Evolutionary conservation across 768 basidiomycete species (phyloP).

Genomic region (Polyporus arcularius): DNA sequence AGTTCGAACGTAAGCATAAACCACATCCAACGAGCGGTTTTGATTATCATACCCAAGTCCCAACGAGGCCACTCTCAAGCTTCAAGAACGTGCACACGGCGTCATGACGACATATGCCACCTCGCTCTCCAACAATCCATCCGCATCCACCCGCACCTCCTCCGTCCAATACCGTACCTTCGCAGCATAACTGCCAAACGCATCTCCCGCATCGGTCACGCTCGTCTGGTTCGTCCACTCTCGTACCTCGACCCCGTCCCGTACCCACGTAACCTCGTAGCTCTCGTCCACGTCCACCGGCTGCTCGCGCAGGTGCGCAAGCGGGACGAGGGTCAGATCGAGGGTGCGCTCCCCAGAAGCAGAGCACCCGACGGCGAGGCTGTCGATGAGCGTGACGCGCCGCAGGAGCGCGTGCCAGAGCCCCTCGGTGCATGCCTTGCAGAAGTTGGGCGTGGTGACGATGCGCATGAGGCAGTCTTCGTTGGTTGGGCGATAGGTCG

Average conservation of each 20-base stretch:
- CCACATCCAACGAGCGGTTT: too few species aligned
- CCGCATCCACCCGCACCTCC: constrained; percentile 54
- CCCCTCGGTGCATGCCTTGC: constrained; percentile 71
- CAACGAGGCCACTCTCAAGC: too few species aligned
- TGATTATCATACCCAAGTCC: too few species aligned
- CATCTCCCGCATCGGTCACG: constrained; percentile 37
- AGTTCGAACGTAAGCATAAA: too few species aligned
- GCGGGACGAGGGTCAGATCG: constrained; percentile 55
- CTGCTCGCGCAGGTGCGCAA: constrained; percentile 56
- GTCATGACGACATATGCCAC: constrained; percentile 5
- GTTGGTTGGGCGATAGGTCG: constrained; percentile 79
- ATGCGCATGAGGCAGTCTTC: constrained; percentile 82
- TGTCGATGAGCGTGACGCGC: constrained; percentile 64
- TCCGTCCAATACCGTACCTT: constrained; percentile 54
- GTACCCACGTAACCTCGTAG: constrained; percentile 60
- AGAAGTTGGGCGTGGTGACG: constrained; percentile 70
- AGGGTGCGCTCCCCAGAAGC: constrained; percentile 36
- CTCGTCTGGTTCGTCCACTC: constrained; percentile 52
- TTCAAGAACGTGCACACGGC: neutral
- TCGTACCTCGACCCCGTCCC: constrained; percentile 45
- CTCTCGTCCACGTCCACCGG: constrained; percentile 38
- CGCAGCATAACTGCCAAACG: constrained; percentile 46
- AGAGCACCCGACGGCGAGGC: constrained; percentile 42
- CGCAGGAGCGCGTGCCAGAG: constrained; percentile 69
- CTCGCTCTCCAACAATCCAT: constrained; percentile 30